Conservation (phyloP, 352 stramenopile genomes). For the Phytophthora meadii region DNA sequence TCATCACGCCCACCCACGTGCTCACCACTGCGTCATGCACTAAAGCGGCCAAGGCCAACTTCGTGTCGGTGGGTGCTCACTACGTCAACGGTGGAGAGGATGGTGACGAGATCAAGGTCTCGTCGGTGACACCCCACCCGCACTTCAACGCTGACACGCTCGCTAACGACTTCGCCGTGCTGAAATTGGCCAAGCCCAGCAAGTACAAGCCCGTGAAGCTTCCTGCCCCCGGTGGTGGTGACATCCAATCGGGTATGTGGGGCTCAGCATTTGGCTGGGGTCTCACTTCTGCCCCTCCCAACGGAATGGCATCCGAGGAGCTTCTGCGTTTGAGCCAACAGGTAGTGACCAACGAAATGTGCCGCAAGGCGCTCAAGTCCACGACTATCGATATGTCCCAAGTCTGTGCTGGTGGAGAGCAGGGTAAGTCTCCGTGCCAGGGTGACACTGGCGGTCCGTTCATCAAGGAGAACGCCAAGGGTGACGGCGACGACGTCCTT, state of each 20-base stretch:
- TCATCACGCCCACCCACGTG: constrained; percentile 31
- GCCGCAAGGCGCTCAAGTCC: constrained; percentile 18
- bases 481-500: constrained; percentile 41
- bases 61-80: constrained; percentile 39
- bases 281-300: constrained; percentile 8
- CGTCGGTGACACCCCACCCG: constrained; percentile 39
- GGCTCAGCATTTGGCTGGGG: constrained; percentile 35
- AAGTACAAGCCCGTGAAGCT: constrained; percentile 38
- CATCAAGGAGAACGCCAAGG: constrained; percentile 27
- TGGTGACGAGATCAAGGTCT: constrained; percentile 41
- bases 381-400: constrained; percentile 27
- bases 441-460: constrained; percentile 44
- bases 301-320: constrained; percentile 21
- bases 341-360: constrained; percentile 20
- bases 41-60: constrained; percentile 8
- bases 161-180: constrained; percentile 44
- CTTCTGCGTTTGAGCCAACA: constrained; percentile 18
- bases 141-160: constrained; percentile 37
- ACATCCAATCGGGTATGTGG: constrained; percentile 23
- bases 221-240: constrained; percentile 13
- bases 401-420: constrained; percentile 35
- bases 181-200: constrained; percentile 34
- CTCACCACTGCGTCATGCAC: constrained; percentile 35
- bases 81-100: constrained; percentile 33
- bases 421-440: constrained; percentile 40